These are phyloP conservation scores for Canavalia ensiformis DNA, from an alignment of 306 rosid species.

Conservation along the genomic window DNA sequence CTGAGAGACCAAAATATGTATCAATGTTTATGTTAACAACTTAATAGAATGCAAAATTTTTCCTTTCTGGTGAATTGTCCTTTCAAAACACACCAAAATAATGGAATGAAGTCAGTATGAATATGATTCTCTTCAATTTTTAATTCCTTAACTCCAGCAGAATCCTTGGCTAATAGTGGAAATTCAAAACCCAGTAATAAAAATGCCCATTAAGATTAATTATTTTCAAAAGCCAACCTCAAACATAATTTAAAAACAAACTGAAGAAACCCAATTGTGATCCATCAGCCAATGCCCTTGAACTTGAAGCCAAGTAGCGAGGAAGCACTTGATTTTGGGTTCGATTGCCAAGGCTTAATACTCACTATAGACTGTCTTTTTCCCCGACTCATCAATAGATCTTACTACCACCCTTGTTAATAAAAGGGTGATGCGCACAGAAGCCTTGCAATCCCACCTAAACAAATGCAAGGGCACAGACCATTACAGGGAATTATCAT, in stretches of 20 bases:
- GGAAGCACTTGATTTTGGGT: background rate
- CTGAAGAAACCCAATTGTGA: slow-evolving; percentile 22
- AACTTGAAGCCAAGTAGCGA: slow-evolving; percentile 3
- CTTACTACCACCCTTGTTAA: background rate
- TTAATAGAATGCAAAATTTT: slow-evolving; percentile 4
- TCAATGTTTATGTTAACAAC: background rate
- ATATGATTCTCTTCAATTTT: background rate
- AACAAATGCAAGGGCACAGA: slow-evolving; percentile 5
- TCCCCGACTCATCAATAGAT: too few species aligned
- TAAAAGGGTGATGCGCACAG: background rate
- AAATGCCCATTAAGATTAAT: background rate
- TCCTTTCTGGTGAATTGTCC: background rate
- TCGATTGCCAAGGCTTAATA: slow-evolving; percentile 4
- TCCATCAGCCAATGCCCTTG: background rate
- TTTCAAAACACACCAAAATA: background rate
- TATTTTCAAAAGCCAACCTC: slow-evolving; percentile 15
- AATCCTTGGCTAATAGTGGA: slow-evolving; percentile 14
- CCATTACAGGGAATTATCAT: background rate
- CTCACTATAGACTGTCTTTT: background rate
- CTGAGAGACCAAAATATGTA: background rate
- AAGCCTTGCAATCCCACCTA: background rate
- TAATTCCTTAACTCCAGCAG: background rate
- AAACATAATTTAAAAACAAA: slow-evolving; percentile 21
- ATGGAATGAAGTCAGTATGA: background rate
- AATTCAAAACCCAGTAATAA: background rate